Evolutionary conservation across 2,329 filamentous ascomycete genomes (phyloP), one percentile per base, ranked within the genome.

Genomic region (Penicillium sp.): DNA sequence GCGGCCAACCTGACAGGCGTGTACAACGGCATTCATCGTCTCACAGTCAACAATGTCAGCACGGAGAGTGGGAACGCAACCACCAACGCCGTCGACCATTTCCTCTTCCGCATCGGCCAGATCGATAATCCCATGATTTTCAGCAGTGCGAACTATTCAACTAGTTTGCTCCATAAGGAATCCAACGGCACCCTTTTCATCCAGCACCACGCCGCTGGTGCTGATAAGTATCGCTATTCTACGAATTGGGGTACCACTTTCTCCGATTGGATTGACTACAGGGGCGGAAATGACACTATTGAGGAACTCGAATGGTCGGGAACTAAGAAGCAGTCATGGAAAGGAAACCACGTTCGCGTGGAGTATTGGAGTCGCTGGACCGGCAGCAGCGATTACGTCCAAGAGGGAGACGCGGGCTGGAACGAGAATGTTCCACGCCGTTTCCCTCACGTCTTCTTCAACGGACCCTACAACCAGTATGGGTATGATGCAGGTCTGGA

Each of bases 311-410:
- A 67, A 1, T 84, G 81, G 81, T 72, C 70, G 3, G 82, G 82
- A 19, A 79, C 78, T 3, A 68, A 73, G 28, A 60, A 71, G 13
- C 81, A 84, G 61, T 66, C 66, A 29, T 85, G 82, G 82, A 58
- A 72, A 22, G 82, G 81, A 26, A 74, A 83, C 22, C 82, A 84
- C 60, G 72, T 84, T 17, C 75, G 76, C 26, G 74, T 83, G 24
- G 79, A 84, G 60, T 85, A 84, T 64, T 85, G 76, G 75, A 81
- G 75, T 58, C 71, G 72, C 49, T 68, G 77, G 52, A 72, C 77
- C 22, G 79, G 80, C 4, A 83, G 79, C 56, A 81, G 78, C 58
- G 72, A 75, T 52, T 79, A 82, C 56, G 66, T 80, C 9, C 79
- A 84, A 59, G 75, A 84, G 57, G 77, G 76, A 38, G 81, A 84